Base-by-base conservation (phyloP, 345 rosid species). In the Salix caprea region DNA sequence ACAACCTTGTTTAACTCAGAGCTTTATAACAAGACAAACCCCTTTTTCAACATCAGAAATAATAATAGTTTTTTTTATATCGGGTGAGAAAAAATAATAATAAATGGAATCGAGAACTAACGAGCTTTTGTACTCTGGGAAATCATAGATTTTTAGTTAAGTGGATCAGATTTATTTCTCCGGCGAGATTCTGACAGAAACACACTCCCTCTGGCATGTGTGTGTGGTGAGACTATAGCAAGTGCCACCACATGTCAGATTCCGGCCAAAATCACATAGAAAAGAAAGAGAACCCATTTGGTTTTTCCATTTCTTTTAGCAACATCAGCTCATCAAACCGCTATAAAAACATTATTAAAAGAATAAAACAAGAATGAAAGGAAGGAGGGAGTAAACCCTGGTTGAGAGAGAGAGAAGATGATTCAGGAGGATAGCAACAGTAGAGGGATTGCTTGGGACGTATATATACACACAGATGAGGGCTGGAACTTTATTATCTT, bases 101-200 rank as follows among this genome's bases (percentile, higher is more conserved):
- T 18, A 16, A 15, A 42, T 26, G 34, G 19, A n/a, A 18, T 62
- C n/a, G 11, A 69, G 56, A 8, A 36, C 11, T 8, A 36, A 40
- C 58, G 3, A 13, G 37, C 40, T 26, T 24, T 16, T 6, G 12
- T 32, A 30, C 4, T 66, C 21, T 39, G 67, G 32, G 60, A 52
- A 50, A 21, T 70, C 6, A n/a, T 10, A 42, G 44, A 40, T 26
- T 65, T 74, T 74, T 52, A 46, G 50, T 21, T 18, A 40, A 37
- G 4, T 24, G 75, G 73, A 54, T 73, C 30, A 11, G 70, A 36
- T 67, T 80, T 76, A 16, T 72, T 80, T 76, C 18, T 72, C 77
- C 42, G 70, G 62, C 70, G 7, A 67, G 79, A 72, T 67, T 80
- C 74, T 21, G 73, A 66, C 54, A 58, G 40, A 42, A 16, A 24